Evolutionary conservation across 768 basidiomycete genomes (phyloP), one percentile per base, ranked within the genome.

Genomic region (Asterophora parasitica): DNA sequence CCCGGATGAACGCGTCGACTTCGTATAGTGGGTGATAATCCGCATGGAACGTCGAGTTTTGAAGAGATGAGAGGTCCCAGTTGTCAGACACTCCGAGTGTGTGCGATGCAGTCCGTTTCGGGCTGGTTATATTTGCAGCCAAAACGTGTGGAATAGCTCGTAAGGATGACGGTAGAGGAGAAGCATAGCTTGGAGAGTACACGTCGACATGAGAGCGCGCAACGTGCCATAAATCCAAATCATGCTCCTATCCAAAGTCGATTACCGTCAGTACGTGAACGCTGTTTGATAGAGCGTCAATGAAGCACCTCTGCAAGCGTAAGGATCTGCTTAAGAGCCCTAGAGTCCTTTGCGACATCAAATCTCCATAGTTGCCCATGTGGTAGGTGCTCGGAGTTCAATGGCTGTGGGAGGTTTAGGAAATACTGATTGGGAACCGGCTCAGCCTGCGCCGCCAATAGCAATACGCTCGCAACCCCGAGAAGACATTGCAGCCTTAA

Each of bases 1-100:
- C 66, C 31, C 64, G 44, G 11, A 85, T 61, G 61, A 87, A 83
- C 0, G 52, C 48, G 19, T 79, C 64, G 5, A 85, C 72, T 48
- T 81, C 80, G 16, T 65, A 62, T 30, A 82, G 64, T 0, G 79
- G 71, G 54, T 85, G 87, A 60, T 84, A 88, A 0, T 48, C 51
- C 11, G 57, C 54, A 51, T 74, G 76, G 50, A 70, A 74, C 1
- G 68, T 66, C 7, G 71, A 61, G 36, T 75, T 73, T 31, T 54
- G 46, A 31, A 68, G 57, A 3, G 67, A 65, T 8, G 48, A 37
- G 6, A 73, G 54, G 33, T 65, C 61, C 72, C 71, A 72, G n/a
- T 60, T 58, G 23, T n/a, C 70, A 70, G 72, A n/a, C n/a, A n/a
- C 15, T 58, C 56, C 23, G n/a, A 27, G 19, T 36, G 17, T 33